Conservation (phyloP, 176 grass and related monocot genomes). For the Oryza punctata region DNA sequence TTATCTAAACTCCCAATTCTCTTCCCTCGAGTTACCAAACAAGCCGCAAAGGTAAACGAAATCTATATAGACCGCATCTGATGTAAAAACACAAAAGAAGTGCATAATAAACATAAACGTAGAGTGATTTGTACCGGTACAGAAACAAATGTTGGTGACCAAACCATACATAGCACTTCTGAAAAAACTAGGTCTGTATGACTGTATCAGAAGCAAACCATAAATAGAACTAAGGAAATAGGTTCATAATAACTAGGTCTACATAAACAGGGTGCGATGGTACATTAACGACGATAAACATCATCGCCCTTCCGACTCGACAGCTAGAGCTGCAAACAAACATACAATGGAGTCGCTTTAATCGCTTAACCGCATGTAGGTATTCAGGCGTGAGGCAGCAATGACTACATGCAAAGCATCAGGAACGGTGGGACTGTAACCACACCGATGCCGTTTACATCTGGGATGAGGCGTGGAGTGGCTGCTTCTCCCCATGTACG, state of each 20-base stretch:
- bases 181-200: neutral
- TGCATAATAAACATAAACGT: conserved; percentile 18
- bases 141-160: conserved; percentile 17
- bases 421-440: conserved; percentile 7
- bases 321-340: neutral
- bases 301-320: conserved; percentile 2
- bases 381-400: neutral
- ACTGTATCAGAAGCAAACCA: too few relatives aligned
- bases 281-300: neutral
- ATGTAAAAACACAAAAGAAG: neutral
- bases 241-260: too few relatives aligned
- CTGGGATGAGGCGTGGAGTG: neutral
- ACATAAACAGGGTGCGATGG: too few relatives aligned
- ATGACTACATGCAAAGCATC: neutral
- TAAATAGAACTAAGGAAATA: too few relatives aligned
- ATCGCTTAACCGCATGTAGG: neutral
- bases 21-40: too few relatives aligned
- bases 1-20: too few relatives aligned
- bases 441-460: neutral
- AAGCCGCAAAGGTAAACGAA: too few relatives aligned
- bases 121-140: neutral
- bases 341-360: neutral
- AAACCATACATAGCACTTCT: neutral
- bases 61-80: neutral
- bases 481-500: neutral